These are phyloP conservation scores for Chaetomium fimeti DNA, from an alignment of 495 filamentous ascomycete species.

Conservation along the genomic window DNA sequence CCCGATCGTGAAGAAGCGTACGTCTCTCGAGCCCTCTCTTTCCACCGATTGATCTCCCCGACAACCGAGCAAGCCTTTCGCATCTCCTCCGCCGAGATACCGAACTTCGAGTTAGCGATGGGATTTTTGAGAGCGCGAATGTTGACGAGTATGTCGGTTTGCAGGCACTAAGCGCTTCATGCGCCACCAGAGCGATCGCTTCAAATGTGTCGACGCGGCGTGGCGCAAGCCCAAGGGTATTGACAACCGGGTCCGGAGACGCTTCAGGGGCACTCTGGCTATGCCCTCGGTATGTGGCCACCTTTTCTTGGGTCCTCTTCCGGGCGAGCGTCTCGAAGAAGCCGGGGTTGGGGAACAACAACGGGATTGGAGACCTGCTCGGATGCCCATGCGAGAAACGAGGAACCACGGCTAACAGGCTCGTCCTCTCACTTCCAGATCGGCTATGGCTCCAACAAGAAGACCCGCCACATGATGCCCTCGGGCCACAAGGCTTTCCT, in stretches of 20 bases:
- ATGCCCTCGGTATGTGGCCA: conserved; percentile 89
- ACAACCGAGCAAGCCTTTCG: conserved; percentile 10
- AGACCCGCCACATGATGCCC: conserved; percentile 97
- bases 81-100: conserved; percentile 9
- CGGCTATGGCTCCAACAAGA: conserved; percentile 97
- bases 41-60: conserved; percentile 21
- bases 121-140: conserved; percentile 16
- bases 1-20: conserved; percentile 99
- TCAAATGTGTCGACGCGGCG: conserved; percentile 78
- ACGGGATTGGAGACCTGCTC: not conserved
- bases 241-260: conserved; percentile 77
- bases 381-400: not conserved
- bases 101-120: not conserved
- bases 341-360: conserved; percentile 9
- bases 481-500: conserved; percentile 99
- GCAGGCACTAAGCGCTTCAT: conserved; percentile 84
- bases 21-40: conserved; percentile 42
- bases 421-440: conserved; percentile 58
- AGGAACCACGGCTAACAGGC: conserved; percentile 23
- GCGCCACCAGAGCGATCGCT: conserved; percentile 95
- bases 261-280: conserved; percentile 89
- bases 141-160: conserved; percentile 32
- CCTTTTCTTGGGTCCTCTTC: not conserved
- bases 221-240: conserved; percentile 99
- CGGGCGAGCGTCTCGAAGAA: not conserved